Conservation (phyloP, 192 early-diverging fungal genomes). For the Geranomyces michiganensis region DNA sequence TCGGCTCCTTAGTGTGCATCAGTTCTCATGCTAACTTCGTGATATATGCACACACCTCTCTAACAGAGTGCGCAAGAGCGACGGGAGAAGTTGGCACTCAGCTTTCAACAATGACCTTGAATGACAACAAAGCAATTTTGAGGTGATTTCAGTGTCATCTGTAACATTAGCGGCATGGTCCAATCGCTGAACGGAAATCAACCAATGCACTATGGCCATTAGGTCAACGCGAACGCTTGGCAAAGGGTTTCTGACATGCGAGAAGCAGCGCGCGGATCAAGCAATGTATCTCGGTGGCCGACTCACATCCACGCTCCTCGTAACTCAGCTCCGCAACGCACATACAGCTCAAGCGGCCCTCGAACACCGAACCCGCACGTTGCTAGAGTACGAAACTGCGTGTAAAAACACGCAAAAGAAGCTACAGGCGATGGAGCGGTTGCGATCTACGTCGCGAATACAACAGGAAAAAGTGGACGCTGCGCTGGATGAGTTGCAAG, state of each 20-base stretch:
- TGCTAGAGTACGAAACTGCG: constrained; percentile 43
- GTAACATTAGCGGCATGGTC: too few species aligned
- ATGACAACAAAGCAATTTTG: constrained; percentile 4
- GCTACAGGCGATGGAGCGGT: constrained; percentile 35
- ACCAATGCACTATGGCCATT: neutral
- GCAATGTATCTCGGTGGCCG: neutral
- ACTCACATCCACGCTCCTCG: neutral
- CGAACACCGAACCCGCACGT: constrained; percentile 28
- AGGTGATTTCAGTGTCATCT: neutral
- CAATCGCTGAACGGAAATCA: too few species aligned
- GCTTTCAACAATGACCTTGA: constrained; percentile 12
- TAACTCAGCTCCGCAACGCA: neutral
- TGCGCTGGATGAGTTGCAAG: constrained; percentile 24
- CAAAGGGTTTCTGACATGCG: neutral
- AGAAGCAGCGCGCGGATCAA: neutral
- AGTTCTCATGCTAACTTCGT: neutral
- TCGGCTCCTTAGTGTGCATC: neutral
- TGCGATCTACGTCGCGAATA: constrained; percentile 21
- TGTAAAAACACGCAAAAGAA: constrained; percentile 45
- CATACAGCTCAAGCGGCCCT: constrained; percentile 34
- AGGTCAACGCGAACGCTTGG: constrained; percentile 1
- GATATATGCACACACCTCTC: neutral
- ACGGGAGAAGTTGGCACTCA: constrained; percentile 22
- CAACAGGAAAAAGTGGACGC: constrained; percentile 25
- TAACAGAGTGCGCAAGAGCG: constrained; percentile 4